These are phyloP conservation scores for Xylaria sp. DNA, from an alignment of 2,329 filamentous ascomycete genomes.

Conservation along the genomic window DNA sequence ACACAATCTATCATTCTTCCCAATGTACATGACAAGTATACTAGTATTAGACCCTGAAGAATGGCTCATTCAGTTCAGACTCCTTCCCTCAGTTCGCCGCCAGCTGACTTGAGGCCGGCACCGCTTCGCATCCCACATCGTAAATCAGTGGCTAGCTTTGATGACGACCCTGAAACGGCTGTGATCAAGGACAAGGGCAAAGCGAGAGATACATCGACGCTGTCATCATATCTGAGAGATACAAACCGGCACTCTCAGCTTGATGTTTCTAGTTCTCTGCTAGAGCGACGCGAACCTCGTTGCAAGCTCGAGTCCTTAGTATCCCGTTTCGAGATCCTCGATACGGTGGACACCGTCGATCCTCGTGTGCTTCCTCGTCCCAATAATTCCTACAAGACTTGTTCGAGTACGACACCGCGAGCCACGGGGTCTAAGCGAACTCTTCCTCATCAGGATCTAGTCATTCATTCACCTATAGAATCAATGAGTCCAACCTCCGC, in stretches of 20 bases:
- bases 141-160: slow-evolving; percentile 12
- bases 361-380: slow-evolving; percentile 10
- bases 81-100: slow-evolving; percentile 14
- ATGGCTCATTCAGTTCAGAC: slow-evolving; percentile 26
- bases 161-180: not conserved
- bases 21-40: slow-evolving; percentile 16
- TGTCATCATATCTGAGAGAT: slow-evolving; percentile 1
- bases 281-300: slow-evolving; percentile 36
- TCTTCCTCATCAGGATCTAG: not conserved
- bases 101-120: slow-evolving; percentile 30
- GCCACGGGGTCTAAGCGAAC: slow-evolving; percentile 11
- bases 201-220: not conserved
- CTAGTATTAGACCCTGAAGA: slow-evolving; percentile 19
- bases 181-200: not conserved
- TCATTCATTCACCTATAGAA: slow-evolving; percentile 19
- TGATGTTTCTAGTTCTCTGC: slow-evolving; percentile 20
- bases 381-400: slow-evolving; percentile 16
- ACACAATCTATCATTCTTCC: slow-evolving; percentile 17
- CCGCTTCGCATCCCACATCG: slow-evolving; percentile 35
- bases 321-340: slow-evolving; percentile 52
- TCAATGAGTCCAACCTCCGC: slow-evolving; percentile 17
- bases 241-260: not conserved
- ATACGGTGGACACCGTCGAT: slow-evolving; percentile 43
- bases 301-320: slow-evolving; percentile 48
- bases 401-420: slow-evolving; percentile 27